Conservation (phyloP, 2,329 filamentous ascomycete species). For the Didymella pomorum region DNA sequence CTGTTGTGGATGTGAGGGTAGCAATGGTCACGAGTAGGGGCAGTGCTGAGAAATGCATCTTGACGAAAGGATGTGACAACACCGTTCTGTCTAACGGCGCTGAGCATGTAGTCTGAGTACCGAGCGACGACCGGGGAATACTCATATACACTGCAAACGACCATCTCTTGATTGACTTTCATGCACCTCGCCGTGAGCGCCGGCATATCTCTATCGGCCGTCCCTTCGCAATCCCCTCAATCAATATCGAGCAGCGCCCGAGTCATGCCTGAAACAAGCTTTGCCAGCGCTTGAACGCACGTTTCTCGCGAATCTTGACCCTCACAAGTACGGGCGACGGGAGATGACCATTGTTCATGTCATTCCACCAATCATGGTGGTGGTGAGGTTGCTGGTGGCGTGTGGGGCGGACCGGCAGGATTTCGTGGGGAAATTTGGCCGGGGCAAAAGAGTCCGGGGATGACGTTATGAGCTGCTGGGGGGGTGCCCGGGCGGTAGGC, state of each 20-base stretch:
- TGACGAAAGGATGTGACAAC: not conserved
- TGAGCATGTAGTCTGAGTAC: not conserved
- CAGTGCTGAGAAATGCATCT: slow-evolving; percentile 15
- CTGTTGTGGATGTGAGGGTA: slow-evolving; percentile 1
- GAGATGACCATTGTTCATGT: slow-evolving; percentile 6
- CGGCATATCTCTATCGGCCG: not conserved
- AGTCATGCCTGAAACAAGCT: slow-evolving; percentile 8
- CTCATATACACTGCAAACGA: not conserved
- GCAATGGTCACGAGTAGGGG: slow-evolving; percentile 13
- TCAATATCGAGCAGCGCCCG: slow-evolving; percentile 9
- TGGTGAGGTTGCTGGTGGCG: slow-evolving; percentile 1
- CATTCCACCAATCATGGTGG: slow-evolving; percentile 16
- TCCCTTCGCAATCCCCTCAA: slow-evolving; percentile 3
- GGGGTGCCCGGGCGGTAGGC: not conserved
- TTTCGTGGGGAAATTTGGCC: slow-evolving; percentile 19
- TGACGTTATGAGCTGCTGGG: not conserved
- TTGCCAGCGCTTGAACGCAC: not conserved
- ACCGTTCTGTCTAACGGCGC: not conserved
- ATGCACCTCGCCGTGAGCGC: not conserved
- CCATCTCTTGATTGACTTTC: not conserved
- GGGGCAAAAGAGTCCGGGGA: not conserved
- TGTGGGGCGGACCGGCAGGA: slow-evolving; percentile 16
- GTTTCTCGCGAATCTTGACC: slow-evolving; percentile 10
- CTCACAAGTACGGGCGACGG: slow-evolving; percentile 8
- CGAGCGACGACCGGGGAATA: not conserved